phyloP scores from a whole-genome alignment of 2,329 filamentous ascomycete genomes.

The Rhinocladiella mackenziei region DNA sequence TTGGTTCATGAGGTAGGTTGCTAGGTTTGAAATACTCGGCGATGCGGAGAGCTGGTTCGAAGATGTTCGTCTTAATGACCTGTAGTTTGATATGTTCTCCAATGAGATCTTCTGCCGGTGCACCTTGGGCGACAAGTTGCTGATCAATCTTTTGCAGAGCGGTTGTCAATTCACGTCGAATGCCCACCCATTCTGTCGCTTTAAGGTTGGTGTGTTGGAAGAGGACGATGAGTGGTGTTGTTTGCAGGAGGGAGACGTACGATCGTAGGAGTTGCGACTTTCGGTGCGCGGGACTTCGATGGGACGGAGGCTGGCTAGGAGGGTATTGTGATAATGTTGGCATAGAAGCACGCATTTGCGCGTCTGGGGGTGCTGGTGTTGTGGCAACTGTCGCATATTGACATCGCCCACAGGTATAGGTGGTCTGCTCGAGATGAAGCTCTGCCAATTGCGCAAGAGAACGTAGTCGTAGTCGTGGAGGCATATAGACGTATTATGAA shows the following conservation, averaged over 20 bases:
- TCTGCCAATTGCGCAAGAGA: conserved; percentile 35
- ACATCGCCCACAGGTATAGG: conserved; percentile 34
- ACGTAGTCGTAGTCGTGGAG: conserved; percentile 49
- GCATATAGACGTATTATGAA: conserved; percentile 40
- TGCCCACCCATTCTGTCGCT: conserved; percentile 68
- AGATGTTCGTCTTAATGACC: conserved; percentile 83
- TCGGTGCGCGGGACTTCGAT: conserved; percentile 78
- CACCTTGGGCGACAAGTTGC: conserved; percentile 55
- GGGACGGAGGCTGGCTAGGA: conserved; percentile 75
- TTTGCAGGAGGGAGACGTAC: conserved; percentile 83
- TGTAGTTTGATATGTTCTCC: conserved; percentile 68
- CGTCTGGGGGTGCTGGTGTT: conserved; percentile 51
- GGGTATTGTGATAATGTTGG: conserved; percentile 51
- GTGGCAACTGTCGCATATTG: conserved; percentile 44
- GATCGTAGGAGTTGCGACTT: conserved; percentile 84
- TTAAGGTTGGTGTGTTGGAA: conserved; percentile 78
- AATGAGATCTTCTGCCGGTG: conserved; percentile 42
- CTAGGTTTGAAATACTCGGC: conserved; percentile 73
- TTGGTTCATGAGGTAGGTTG: conserved; percentile 32
- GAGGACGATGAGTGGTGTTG: conserved; percentile 77
- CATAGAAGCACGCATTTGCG: conserved; percentile 43
- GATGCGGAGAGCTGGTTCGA: conserved; percentile 76
- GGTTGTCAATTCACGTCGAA: conserved; percentile 63
- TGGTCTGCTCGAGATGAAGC: conserved; percentile 35
- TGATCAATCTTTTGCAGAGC: conserved; percentile 64